Evolutionary conservation across 2,329 filamentous ascomycete species (phyloP).

Genomic region (Beauveria pseudobassiana): DNA sequence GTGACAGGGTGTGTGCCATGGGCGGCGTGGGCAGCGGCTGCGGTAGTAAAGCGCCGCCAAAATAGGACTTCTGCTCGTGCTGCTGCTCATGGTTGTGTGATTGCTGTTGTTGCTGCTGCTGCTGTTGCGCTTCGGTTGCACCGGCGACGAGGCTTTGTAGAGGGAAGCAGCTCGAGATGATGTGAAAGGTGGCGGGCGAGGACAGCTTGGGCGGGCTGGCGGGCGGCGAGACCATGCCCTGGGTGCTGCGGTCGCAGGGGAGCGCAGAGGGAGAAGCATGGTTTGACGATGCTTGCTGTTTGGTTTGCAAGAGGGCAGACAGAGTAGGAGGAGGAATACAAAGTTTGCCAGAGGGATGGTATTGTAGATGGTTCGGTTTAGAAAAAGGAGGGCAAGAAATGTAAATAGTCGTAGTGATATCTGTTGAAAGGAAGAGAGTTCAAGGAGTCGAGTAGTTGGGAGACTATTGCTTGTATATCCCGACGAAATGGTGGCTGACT

Average conservation of each 20-base stretch:
- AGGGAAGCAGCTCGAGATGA: constrained; percentile 53
- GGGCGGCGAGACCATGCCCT: constrained; percentile 51
- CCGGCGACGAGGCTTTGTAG: constrained; percentile 50
- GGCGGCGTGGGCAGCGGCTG: constrained; percentile 48
- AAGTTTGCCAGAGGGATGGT: neutral
- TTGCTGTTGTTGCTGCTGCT: neutral
- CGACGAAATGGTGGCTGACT: neutral
- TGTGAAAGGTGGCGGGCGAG: constrained; percentile 41
- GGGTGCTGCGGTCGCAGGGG: constrained; percentile 46
- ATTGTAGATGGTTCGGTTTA: neutral
- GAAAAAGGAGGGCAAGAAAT: neutral
- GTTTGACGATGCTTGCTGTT: neutral
- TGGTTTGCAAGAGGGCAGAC: neutral
- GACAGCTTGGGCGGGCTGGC: constrained; percentile 44
- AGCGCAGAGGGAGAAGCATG: constrained; percentile 54
- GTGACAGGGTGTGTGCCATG: constrained; percentile 41
- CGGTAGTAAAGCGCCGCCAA: constrained; percentile 28
- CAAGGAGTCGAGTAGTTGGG: neutral
- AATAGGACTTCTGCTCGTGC: neutral
- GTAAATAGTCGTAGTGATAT: neutral
- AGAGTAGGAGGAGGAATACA: neutral
- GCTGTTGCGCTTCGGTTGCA: neutral
- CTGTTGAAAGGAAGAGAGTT: neutral
- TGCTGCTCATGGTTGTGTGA: neutral
- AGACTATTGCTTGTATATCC: constrained; percentile 5